A percentile compares a stretch with the other conserved stretches of the same genome.
phyloP scores from a whole-genome alignment of 768 basidiomycete species.

The Auricularia cornea region DNA sequence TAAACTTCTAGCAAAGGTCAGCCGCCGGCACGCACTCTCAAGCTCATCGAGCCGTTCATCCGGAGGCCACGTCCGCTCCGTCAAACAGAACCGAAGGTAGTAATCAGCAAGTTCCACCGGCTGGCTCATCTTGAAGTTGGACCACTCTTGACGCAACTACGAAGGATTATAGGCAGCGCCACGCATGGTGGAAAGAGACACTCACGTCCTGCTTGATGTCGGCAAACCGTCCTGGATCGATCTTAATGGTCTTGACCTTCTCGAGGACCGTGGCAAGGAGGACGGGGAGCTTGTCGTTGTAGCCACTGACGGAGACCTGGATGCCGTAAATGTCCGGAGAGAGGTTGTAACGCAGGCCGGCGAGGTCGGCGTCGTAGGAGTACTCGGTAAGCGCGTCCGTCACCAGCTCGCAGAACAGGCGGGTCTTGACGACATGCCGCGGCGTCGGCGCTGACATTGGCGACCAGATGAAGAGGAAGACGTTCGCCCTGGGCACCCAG shows the following conservation, averaged over 20 bases:
- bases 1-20: neutral
- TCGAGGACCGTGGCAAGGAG: conserved; percentile 36
- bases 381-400: conserved; percentile 86
- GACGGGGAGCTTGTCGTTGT: conserved; percentile 42
- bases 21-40: conserved; percentile 44
- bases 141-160: conserved; percentile 68
- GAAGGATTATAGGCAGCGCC: neutral
- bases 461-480: conserved; percentile 63
- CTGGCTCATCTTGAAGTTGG: conserved; percentile 82
- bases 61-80: conserved; percentile 65
- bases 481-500: conserved; percentile 86
- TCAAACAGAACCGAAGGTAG: conserved; percentile 60
- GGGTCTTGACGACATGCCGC: conserved; percentile 62
- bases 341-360: conserved; percentile 73
- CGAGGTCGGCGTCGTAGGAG: conserved; percentile 86
- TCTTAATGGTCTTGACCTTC: conserved; percentile 30
- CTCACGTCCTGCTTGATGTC: conserved; percentile 39
- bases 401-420: conserved; percentile 76
- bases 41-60: conserved; percentile 71
- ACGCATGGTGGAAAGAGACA: neutral
- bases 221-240: conserved; percentile 34
- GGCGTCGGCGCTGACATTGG: conserved; percentile 44
- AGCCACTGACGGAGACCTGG: conserved; percentile 35
- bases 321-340: conserved; percentile 56
- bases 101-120: conserved; percentile 75